Evolutionary conservation across 2,329 filamentous ascomycete species (phyloP).

Genomic region (Metarhizium robertsii): DNA sequence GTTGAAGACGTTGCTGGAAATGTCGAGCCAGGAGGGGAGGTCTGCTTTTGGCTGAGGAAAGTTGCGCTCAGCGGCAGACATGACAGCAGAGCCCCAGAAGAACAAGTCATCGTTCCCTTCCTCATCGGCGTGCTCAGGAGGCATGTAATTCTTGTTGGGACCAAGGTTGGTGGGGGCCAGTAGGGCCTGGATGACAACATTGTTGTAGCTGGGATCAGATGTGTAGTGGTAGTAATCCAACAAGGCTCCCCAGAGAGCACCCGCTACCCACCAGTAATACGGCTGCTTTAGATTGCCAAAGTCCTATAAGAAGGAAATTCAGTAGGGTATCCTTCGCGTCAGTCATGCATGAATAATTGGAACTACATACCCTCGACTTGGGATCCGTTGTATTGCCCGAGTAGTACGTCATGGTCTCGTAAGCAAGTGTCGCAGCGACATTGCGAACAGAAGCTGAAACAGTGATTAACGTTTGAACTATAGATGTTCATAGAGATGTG

Average conservation of each 20-base stretch:
- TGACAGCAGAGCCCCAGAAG: slow-evolving; percentile 61
- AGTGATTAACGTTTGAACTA: neutral
- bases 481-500: neutral
- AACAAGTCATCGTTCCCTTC: slow-evolving; percentile 69
- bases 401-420: slow-evolving; percentile 55
- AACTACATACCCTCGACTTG: slow-evolving; percentile 29
- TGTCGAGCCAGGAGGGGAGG: slow-evolving; percentile 54
- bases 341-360: slow-evolving; percentile 3
- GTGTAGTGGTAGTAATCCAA: slow-evolving; percentile 63
- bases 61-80: slow-evolving; percentile 60
- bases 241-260: slow-evolving; percentile 58
- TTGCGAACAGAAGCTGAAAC: slow-evolving; percentile 50
- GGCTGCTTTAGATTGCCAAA: slow-evolving; percentile 55
- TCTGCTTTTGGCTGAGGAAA: slow-evolving; percentile 50
- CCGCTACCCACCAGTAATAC: slow-evolving; percentile 61
- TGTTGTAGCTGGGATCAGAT: slow-evolving; percentile 51
- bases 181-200: slow-evolving; percentile 48
- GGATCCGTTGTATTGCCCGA: slow-evolving; percentile 47
- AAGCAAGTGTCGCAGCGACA: slow-evolving; percentile 51
- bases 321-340: neutral
- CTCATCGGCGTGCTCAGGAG: slow-evolving; percentile 42
- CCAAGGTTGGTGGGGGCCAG: slow-evolving; percentile 46
- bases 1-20: slow-evolving; percentile 65
- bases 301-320: slow-evolving; percentile 22
- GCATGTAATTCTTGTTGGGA: slow-evolving; percentile 50